Evolutionary conservation across 2,329 filamentous ascomycete species (phyloP).

Genomic region (Myriosclerotinia duriaeana): DNA sequence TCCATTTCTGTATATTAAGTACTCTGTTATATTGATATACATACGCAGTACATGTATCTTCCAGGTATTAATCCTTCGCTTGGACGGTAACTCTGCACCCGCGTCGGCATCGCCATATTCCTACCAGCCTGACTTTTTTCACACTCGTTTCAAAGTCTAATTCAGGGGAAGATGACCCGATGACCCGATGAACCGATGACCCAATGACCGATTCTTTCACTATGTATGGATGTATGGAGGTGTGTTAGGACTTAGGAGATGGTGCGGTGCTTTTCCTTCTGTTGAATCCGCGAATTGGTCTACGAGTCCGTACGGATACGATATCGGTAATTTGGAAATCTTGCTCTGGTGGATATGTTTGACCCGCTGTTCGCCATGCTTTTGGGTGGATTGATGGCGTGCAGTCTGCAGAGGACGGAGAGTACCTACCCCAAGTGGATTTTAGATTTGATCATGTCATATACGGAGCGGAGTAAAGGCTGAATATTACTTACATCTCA

Average conservation of each 20-base stretch:
- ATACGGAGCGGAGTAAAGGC: no score
- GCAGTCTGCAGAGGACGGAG: no score
- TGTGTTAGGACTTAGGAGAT: neutral
- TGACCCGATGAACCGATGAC: no score
- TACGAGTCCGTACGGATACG: neutral
- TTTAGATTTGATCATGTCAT: slow-evolving; percentile 3
- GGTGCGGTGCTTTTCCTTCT: no score
- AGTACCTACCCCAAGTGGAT: no score
- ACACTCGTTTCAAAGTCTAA: slow-evolving; percentile 5
- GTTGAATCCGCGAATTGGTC: neutral
- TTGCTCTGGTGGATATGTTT: neutral
- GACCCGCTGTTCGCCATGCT: neutral
- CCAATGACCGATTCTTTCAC: no score
- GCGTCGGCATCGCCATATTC: neutral
- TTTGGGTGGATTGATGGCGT: neutral
- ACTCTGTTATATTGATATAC: no score
- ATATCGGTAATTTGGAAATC: neutral
- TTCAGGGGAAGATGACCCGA: neutral
- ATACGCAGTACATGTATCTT: neutral
- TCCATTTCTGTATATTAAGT: no score
- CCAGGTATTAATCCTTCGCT: neutral
- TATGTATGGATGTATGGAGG: neutral
- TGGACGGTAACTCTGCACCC: neutral
- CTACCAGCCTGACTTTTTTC: neutral
- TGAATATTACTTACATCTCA: no score